Conservation (phyloP, 2,329 filamentous ascomycete species). For the Fusarium mundagurra region DNA sequence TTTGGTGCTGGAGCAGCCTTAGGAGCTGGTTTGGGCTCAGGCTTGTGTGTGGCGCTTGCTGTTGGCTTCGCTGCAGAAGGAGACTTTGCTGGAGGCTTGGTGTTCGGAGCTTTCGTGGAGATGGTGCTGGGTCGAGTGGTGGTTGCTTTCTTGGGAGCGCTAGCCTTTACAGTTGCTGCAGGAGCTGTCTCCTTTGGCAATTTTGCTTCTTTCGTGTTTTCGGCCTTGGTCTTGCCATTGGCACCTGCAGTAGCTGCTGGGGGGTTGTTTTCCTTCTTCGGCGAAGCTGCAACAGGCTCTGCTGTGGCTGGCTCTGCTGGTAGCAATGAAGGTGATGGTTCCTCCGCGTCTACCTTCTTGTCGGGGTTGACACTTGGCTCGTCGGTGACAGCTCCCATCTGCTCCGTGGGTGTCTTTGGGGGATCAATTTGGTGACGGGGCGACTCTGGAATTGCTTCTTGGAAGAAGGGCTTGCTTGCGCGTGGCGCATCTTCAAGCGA, state of each 20-base stretch:
- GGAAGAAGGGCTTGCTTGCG: constrained; percentile 40
- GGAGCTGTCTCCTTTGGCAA: constrained; percentile 22
- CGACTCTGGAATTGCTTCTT: constrained; percentile 56
- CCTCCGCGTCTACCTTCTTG: constrained; percentile 54
- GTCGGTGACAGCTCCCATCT: constrained; percentile 43
- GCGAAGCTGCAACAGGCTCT: constrained; percentile 21
- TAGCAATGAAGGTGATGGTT: constrained; percentile 37
- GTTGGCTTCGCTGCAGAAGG: constrained; percentile 38
- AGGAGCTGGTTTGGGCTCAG: constrained; percentile 44
- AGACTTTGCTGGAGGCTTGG: constrained; percentile 33
- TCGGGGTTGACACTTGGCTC: constrained; percentile 53
- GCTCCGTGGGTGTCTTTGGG: constrained; percentile 16
- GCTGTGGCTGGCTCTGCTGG: constrained; percentile 17
- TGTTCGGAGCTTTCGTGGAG: constrained; percentile 38
- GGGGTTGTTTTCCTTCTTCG: constrained; percentile 25
- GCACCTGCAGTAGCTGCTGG: constrained; percentile 10
- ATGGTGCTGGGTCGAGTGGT: constrained; percentile 36
- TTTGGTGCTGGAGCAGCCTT: constrained; percentile 44
- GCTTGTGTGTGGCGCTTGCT: constrained; percentile 37
- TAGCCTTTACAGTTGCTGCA: constrained; percentile 17
- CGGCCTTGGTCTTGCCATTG: constrained; percentile 37
- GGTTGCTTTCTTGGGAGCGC: constrained; percentile 30
- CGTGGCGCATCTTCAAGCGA: constrained; percentile 42
- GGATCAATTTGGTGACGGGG: constrained; percentile 45
- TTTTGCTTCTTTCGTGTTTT: constrained; percentile 34